A percentile compares a stretch with the other conserved stretches of the same genome.
These are phyloP conservation scores for Aspergillus panamensis DNA, from an alignment of 495 filamentous ascomycete species.

Conservation along the genomic window DNA sequence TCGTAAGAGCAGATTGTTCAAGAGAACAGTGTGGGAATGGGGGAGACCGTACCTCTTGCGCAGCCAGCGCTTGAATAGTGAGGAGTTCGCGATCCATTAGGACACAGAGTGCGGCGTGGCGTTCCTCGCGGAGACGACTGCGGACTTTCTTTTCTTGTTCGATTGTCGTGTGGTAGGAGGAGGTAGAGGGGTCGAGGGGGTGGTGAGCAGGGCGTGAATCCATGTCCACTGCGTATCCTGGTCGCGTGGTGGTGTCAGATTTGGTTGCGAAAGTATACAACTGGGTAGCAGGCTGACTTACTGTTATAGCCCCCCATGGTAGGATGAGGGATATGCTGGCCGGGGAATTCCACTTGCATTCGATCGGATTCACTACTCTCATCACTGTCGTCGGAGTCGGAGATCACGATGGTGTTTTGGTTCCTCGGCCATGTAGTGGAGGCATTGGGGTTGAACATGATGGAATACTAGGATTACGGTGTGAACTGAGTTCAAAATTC, in stretches of 20 bases:
- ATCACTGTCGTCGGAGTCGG: background rate
- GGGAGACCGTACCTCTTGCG: conserved; percentile 28
- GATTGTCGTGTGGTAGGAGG: conserved; percentile 12
- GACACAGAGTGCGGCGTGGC: conserved; percentile 36
- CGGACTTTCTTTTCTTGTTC: conserved; percentile 23
- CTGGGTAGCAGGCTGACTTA: background rate
- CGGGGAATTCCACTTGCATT: conserved; percentile 2
- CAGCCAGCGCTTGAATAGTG: conserved; percentile 33
- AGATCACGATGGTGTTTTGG: background rate
- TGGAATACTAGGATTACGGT: background rate
- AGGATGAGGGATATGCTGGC: background rate
- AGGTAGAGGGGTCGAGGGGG: background rate
- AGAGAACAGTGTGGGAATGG: too few relatives aligned
- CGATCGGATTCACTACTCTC: background rate
- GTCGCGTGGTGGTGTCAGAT: background rate
- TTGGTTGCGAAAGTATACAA: background rate
- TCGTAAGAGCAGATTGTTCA: conserved; percentile 1
- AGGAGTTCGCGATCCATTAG: conserved; percentile 37
- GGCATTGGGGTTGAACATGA: background rate
- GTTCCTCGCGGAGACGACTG: conserved; percentile 32
- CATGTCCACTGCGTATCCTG: background rate
- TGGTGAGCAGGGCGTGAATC: background rate
- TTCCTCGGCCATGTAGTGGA: background rate
- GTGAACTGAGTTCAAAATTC: background rate
- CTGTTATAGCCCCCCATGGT: background rate